Conservation (phyloP, 768 basidiomycete species). For the Mycena epipterygia region DNA sequence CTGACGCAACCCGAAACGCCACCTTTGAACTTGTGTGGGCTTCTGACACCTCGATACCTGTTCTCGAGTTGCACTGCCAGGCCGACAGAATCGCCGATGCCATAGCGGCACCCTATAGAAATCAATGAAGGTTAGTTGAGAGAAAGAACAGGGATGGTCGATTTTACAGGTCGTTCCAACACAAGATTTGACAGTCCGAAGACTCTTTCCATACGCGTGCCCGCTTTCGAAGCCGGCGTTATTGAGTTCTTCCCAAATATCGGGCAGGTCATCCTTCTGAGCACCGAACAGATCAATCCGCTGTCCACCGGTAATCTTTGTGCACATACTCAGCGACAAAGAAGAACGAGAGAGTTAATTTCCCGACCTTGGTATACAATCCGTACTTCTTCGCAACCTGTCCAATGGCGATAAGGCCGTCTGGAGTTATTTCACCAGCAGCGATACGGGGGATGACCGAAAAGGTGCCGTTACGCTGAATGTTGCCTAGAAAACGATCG, state of each 20-base stretch:
- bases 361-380: conserved; percentile 69
- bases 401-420: conserved; percentile 74
- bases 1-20: conserved; percentile 82
- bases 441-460: conserved; percentile 80
- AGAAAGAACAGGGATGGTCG: background rate
- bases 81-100: conserved; percentile 81
- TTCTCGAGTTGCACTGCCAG: conserved; percentile 80
- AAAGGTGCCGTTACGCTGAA: conserved; percentile 80
- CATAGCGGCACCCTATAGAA: conserved; percentile 70
- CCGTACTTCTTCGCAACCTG: conserved; percentile 75
- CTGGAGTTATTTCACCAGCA: conserved; percentile 79
- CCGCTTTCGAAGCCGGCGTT: conserved; percentile 81
- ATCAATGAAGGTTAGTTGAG: background rate
- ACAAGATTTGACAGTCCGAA: conserved; percentile 84
- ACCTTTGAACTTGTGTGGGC: conserved; percentile 83
- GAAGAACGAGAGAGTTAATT: background rate
- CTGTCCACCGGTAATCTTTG: conserved; percentile 59
- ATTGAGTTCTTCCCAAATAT: conserved; percentile 68
- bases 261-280: conserved; percentile 31
- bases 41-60: conserved; percentile 77
- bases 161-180: conserved; percentile 71
- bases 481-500: conserved; percentile 78
- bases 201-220: conserved; percentile 78
- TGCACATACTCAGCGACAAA: background rate
- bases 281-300: conserved; percentile 79